Percentiles rank a stretch among this genome's conserved stretches.
These are phyloP conservation scores for Thinopyrum elongatum DNA, from an alignment of 176 grass and related monocot species.

Conservation along the genomic window DNA sequence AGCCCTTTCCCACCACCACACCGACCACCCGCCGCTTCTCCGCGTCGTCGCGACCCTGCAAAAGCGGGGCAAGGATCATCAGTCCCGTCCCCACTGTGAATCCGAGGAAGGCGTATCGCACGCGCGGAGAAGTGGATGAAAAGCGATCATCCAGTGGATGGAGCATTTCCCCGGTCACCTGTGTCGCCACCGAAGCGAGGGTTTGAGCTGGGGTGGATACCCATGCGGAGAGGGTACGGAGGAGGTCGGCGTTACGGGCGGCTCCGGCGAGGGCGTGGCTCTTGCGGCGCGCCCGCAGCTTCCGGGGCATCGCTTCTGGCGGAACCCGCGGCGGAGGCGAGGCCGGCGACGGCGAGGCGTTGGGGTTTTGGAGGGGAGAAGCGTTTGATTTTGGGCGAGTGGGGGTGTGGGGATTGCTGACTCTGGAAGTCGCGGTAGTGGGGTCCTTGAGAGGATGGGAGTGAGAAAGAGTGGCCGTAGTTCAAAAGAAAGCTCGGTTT, in stretches of 20 bases:
- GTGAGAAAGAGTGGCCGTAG: too few relatives aligned
- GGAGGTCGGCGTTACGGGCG: conserved; percentile 26
- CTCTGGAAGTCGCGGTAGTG: background rate
- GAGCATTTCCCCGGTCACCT: background rate
- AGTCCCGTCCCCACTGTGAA: background rate
- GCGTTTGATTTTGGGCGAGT: background rate
- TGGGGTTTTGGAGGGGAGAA: background rate
- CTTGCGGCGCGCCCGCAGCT: conserved; percentile 45
- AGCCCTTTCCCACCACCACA: conserved; percentile 34
- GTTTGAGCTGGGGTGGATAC: background rate
- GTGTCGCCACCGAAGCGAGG: background rate
- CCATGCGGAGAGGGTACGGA: conserved; percentile 31
- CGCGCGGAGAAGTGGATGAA: background rate
- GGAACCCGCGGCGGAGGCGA: too few relatives aligned
- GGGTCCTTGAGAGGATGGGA: background rate
- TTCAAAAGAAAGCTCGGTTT: too few relatives aligned
- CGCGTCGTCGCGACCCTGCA: background rate
- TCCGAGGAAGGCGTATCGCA: background rate
- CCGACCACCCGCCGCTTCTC: background rate
- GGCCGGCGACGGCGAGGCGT: background rate
- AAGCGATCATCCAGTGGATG: background rate
- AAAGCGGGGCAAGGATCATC: background rate
- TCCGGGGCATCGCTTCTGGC: conserved; percentile 23
- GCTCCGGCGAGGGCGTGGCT: conserved; percentile 28
- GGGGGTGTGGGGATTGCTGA: background rate